phyloP scores from a whole-genome alignment of 2,329 filamentous ascomycete species.

The Albophoma yamanashiensis region DNA sequence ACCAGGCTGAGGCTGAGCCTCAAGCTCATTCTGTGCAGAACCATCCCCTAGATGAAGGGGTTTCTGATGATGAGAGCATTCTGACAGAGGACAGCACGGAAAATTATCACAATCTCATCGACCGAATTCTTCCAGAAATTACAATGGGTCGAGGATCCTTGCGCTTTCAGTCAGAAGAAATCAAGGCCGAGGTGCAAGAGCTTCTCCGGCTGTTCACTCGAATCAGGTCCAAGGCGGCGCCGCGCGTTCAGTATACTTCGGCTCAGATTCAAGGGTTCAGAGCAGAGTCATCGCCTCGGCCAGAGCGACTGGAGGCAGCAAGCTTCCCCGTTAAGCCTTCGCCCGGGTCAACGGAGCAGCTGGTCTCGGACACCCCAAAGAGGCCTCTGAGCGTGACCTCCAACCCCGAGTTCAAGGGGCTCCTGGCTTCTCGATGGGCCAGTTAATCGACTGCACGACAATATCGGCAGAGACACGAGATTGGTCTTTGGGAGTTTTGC shows the following conservation, averaged over 20 bases:
- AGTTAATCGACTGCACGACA: too few species aligned
- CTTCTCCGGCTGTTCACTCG: slow-evolving; percentile 11
- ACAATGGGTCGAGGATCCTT: slow-evolving; percentile 12
- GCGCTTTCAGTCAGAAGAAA: slow-evolving; percentile 9
- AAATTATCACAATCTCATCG: slow-evolving; percentile 6
- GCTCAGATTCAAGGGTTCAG: not conserved
- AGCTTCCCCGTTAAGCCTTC: not conserved
- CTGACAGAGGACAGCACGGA: slow-evolving; percentile 7
- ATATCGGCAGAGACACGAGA: too few species aligned
- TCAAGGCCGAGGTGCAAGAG: slow-evolving; percentile 10
- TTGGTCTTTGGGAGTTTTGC: too few species aligned
- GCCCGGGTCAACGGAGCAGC: too few species aligned
- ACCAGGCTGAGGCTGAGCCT: too few species aligned
- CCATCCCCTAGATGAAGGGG: too few species aligned
- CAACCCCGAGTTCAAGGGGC: too few species aligned
- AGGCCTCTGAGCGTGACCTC: too few species aligned
- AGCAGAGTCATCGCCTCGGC: not conserved
- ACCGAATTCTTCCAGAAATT: slow-evolving; percentile 8
- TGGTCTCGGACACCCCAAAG: too few species aligned
- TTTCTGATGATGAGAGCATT: too few species aligned
- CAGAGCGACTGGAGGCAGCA: not conserved
- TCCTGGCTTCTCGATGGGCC: too few species aligned
- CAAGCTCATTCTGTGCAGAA: not conserved
- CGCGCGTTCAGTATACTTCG: not conserved
- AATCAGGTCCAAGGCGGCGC: slow-evolving; percentile 10